Percentiles rank a stretch among this genome's conserved stretches.
Evolutionary conservation across 305 asterid species (phyloP).

Genomic region (Plantago lanceolata): DNA sequence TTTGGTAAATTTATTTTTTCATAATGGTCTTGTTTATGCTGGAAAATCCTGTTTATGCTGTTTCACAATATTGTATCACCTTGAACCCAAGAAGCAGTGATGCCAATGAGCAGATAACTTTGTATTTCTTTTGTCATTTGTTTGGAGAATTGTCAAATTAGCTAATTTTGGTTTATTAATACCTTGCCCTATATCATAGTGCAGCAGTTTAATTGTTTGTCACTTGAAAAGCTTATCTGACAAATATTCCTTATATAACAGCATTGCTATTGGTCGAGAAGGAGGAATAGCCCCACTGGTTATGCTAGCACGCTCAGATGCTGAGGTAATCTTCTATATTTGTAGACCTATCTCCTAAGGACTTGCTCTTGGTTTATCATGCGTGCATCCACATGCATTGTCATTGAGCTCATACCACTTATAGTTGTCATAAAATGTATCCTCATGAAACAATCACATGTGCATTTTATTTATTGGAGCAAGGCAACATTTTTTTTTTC

Average conservation of each 20-base stretch:
- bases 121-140: not conserved
- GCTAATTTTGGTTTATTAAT: not conserved
- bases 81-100: not conserved
- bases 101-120: not conserved
- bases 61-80: not conserved
- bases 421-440: not conserved
- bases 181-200: too few species aligned
- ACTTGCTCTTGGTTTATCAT: conserved; percentile 4
- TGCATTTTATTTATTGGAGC: not conserved
- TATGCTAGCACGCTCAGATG: conserved; percentile 64
- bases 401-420: not conserved
- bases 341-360: not conserved
- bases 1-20: conserved; percentile 18
- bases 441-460: not conserved
- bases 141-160: not conserved
- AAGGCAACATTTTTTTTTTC: too few species aligned
- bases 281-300: conserved; percentile 89
- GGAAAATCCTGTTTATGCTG: not conserved
- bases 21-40: conserved; percentile 1
- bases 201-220: conserved; percentile 5
- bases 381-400: not conserved
- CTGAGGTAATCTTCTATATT: conserved; percentile 47
- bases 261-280: conserved; percentile 89
- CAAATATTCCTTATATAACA: conserved; percentile 28
- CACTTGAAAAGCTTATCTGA: conserved; percentile 5